A percentile compares a stretch with the other conserved stretches of the same genome.
Conservation (phyloP, 2,329 filamentous ascomycete genomes). For the Endoconidiophora polonica region DNA sequence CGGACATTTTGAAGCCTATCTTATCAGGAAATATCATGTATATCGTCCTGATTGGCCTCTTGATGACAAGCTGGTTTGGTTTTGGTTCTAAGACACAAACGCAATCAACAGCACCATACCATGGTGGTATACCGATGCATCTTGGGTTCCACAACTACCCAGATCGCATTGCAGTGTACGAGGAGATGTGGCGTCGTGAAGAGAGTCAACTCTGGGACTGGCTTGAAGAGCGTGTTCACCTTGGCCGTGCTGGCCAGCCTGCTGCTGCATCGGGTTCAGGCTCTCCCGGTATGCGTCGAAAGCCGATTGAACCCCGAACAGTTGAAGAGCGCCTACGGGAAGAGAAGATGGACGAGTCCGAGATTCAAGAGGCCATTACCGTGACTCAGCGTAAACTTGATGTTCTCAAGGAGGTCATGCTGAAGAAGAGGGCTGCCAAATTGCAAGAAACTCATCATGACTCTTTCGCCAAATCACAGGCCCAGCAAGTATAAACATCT, state of each 20-base stretch:
- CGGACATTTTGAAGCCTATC: conserved; percentile 52
- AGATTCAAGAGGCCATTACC: conserved; percentile 64
- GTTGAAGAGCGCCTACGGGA: conserved; percentile 42
- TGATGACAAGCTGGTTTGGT: conserved; percentile 61
- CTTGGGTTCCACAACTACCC: conserved; percentile 30
- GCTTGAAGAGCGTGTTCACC: conserved; percentile 71
- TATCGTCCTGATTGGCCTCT: conserved; percentile 52
- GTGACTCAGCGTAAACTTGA: conserved; percentile 75
- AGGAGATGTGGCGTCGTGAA: conserved; percentile 80
- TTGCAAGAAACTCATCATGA: neutral
- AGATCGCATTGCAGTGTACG: conserved; percentile 66
- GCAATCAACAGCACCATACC: conserved; percentile 18
- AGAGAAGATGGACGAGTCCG: conserved; percentile 50
- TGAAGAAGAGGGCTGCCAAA: conserved; percentile 30
- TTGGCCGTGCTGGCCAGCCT: conserved; percentile 38
- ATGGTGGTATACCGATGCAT: conserved; percentile 16
- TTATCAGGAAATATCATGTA: conserved; percentile 65
- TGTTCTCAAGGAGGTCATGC: conserved; percentile 57
- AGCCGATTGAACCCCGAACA: conserved; percentile 36
- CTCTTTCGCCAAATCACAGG: neutral
- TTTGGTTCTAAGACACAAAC: conserved; percentile 31
- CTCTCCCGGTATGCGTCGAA: conserved; percentile 19
- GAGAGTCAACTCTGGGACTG: conserved; percentile 86
- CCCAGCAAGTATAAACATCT: neutral
- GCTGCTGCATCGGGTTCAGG: conserved; percentile 17